Evolutionary conservation across 2,329 filamentous ascomycete species (phyloP), one percentile per base, ranked within the genome.

Genomic region (Ophiocordyceps polyrhachis-furcata): DNA sequence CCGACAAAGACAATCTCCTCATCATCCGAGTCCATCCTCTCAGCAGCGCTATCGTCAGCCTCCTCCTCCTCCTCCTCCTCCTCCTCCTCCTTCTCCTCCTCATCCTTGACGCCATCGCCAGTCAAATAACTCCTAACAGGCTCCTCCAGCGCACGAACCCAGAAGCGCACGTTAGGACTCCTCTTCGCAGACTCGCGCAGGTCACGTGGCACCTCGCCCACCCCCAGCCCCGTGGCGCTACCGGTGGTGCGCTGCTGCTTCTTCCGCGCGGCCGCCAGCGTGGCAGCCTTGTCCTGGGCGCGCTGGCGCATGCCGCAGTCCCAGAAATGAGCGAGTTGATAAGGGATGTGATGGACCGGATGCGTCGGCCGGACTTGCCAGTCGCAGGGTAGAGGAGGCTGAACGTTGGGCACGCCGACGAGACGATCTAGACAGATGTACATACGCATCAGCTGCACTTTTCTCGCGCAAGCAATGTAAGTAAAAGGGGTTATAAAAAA

Each of bases 1-100:
- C 84, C 88, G 5, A 93, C 78, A 59, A 95, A 95, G 12, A 95
- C 87, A 51, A 95, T 86, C 63, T 94, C 86, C 49, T 94, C 87
- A 49, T 93, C 86, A 28, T 63, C 59, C 1, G 59, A 62, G 50
- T 74, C 71, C 45, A 66, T 62, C 42, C 67, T 63, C 25, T 64
- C 62, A 17, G 53, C 59, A 6, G 58, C 58, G 42, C 56, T 56
- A 31, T 56, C 49, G 17, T 56, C 49, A 7, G 41, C 17, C 20
- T 35, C 44, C 21, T 46, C 43, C 23, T n/a, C 45, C 42, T 11
- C 19, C 19, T 14, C 40, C n/a, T 28, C 40, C 1, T 28, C 13
- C 14, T 28, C 14, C 5, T 28, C 23, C 13, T 15, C 20, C 13
- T 5, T 6, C 14, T 28, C 14, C 5, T 28, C 23, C 13, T 15